phyloP scores from a whole-genome alignment of 305 asterid species.

The Fraxinus sp. region DNA sequence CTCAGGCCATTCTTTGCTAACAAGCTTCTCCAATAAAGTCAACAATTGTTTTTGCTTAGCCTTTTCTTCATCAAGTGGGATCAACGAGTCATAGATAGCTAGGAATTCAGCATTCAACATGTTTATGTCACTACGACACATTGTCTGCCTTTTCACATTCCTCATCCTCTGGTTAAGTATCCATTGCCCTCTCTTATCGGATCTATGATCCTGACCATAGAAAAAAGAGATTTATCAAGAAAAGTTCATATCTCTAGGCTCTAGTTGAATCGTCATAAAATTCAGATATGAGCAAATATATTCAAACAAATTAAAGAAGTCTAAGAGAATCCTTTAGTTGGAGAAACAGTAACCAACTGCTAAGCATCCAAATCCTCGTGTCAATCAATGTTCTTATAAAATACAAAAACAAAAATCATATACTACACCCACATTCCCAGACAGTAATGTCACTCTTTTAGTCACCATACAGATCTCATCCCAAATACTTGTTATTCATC shows the following conservation, averaged over 20 bases:
- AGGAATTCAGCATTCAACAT: conserved; percentile 52
- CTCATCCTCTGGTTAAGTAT: conserved; percentile 75
- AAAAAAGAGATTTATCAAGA: neutral
- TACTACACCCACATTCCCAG: too few relatives aligned
- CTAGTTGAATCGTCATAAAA: neutral
- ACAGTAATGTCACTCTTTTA: too few relatives aligned
- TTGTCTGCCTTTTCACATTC: conserved; percentile 42
- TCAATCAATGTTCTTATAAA: neutral
- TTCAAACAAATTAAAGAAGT: conserved; percentile 1
- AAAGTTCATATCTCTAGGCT: neutral
- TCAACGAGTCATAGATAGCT: conserved; percentile 64
- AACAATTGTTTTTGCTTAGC: conserved; percentile 74
- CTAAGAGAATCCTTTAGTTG: neutral
- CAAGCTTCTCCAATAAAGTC: conserved; percentile 56
- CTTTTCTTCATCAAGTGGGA: conserved; percentile 89
- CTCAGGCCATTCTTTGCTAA: conserved; percentile 76
- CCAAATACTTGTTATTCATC: too few relatives aligned
- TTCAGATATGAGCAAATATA: conserved; percentile 1
- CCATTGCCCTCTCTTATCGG: conserved; percentile 80
- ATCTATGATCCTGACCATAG: conserved; percentile 71
- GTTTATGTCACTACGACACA: conserved; percentile 61
- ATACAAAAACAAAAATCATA: neutral
- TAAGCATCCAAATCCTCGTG: neutral
- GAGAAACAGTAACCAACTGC: neutral
- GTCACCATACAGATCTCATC: too few relatives aligned